These are phyloP conservation scores for Colletotrichum lini DNA, from an alignment of 2,329 filamentous ascomycete species.

Conservation along the genomic window DNA sequence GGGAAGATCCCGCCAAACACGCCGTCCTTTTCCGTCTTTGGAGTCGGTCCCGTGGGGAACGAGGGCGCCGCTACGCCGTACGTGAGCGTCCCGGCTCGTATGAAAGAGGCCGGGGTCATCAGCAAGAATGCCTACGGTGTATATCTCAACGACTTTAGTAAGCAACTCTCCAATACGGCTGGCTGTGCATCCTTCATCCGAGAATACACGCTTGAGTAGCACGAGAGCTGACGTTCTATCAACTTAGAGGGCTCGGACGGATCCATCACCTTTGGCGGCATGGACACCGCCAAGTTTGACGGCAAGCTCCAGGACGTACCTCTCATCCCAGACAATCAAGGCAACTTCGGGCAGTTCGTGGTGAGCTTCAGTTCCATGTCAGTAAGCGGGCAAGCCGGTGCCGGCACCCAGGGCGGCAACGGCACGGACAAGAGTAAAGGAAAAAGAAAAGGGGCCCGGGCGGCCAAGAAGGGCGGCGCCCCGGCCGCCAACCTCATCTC, in stretches of 20 bases:
- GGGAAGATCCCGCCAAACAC: not conserved
- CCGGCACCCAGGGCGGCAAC: not conserved
- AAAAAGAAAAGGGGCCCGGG: not conserved
- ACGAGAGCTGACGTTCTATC: not conserved
- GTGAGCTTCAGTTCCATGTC: slow-evolving; percentile 20
- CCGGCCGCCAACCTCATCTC: slow-evolving; percentile 3
- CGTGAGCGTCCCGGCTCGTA: slow-evolving; percentile 18
- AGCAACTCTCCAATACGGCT: not conserved
- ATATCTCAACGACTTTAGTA: slow-evolving; percentile 25
- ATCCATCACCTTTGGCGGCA: slow-evolving; percentile 28
- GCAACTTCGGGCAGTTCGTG: not conserved
- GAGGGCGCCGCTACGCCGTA: not conserved
- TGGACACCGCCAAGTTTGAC: slow-evolving; percentile 35
- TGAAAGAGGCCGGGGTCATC: slow-evolving; percentile 20
- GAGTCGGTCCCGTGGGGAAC: not conserved
- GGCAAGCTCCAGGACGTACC: slow-evolving; percentile 25
- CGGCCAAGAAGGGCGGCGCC: not conserved
- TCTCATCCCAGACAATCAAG: not conserved
- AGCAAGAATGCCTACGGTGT: slow-evolving; percentile 12
- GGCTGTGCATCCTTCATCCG: too few relatives aligned
- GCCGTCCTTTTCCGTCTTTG: slow-evolving; percentile 4
- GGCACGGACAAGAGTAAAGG: too few relatives aligned
- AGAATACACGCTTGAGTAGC: too few relatives aligned
- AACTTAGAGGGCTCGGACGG: slow-evolving; percentile 18
- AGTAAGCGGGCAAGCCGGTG: slow-evolving; percentile 1